phyloP scores from a whole-genome alignment of 208 protist species.

The Trypanosoma avium region DNA sequence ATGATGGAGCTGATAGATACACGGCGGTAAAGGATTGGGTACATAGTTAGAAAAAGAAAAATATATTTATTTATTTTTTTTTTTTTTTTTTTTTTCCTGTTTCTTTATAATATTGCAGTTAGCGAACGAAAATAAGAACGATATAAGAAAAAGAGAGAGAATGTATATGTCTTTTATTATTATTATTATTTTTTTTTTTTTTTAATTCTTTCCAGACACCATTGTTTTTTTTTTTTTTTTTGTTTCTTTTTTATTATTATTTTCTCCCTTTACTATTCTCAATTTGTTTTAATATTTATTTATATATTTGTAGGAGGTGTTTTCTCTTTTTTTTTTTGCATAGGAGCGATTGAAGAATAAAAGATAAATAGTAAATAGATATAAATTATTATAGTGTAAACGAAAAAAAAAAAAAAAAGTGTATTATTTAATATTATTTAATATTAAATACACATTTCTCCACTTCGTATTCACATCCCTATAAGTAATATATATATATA shows the following conservation, averaged over 20 bases:
- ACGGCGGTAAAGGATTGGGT: constrained; percentile 40
- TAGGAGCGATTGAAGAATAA: too few species aligned
- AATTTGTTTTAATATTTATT: too few species aligned
- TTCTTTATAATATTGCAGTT: background rate
- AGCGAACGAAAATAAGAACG: background rate
- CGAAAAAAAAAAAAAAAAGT: too few species aligned
- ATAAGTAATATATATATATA: constrained; percentile 2
- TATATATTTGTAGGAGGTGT: too few species aligned
- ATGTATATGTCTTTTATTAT: background rate
- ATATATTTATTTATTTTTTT: constrained; percentile 18
- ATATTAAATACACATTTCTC: too few species aligned
- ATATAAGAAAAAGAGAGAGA: background rate
- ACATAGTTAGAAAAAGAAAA: constrained; percentile 6
- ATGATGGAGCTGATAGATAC: constrained; percentile 46
- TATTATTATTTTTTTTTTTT: constrained; percentile 24
- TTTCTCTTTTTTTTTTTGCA: too few species aligned
- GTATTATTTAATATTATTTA: too few species aligned
- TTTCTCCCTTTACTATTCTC: background rate
- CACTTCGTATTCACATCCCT: too few species aligned
- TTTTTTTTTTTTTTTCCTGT: background rate
- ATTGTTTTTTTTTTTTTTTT: constrained; percentile 23
- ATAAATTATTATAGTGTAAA: too few species aligned
- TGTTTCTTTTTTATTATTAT: background rate
- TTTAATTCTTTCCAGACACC: background rate
- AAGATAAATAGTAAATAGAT: too few species aligned